These are phyloP conservation scores for Termitomyces eurrhizus DNA, from an alignment of 768 basidiomycete species.

Conservation along the genomic window DNA sequence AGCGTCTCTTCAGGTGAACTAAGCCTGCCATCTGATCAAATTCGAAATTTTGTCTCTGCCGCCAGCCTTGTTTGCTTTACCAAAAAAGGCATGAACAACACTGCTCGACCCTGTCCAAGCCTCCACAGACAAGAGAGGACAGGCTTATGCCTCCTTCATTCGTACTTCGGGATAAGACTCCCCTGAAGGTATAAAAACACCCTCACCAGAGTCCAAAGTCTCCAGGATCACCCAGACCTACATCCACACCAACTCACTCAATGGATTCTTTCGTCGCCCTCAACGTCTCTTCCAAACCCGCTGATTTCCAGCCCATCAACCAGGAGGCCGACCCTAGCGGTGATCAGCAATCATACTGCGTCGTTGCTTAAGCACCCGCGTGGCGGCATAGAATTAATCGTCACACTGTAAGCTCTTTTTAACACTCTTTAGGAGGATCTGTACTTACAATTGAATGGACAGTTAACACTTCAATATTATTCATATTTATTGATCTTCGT, in stretches of 20 bases:
- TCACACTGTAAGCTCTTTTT: not conserved
- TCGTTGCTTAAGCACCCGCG: not conserved
- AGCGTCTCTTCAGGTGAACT: not conserved
- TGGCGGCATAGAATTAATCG: not conserved
- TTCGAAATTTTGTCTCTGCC: not conserved
- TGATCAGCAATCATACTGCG: too few species aligned
- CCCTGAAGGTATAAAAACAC: not conserved
- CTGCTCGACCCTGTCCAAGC: too few species aligned
- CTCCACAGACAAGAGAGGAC: not conserved
- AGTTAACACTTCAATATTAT: not conserved
- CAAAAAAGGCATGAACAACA: not conserved
- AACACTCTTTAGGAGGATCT: too few species aligned
- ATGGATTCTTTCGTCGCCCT: constrained; percentile 5
- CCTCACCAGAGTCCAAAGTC: not conserved
- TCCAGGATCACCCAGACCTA: not conserved
- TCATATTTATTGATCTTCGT: not conserved
- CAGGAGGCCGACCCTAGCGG: not conserved
- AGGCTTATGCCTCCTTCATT: not conserved
- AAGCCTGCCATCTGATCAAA: not conserved
- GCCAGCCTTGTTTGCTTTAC: not conserved
- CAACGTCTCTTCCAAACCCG: not conserved
- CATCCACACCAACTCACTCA: not conserved
- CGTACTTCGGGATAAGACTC: not conserved
- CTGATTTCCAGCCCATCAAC: not conserved
- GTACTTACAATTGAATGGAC: not conserved